Evolutionary conservation across 306 rosid genomes (phyloP).

Genomic region (Vicia sativa): DNA sequence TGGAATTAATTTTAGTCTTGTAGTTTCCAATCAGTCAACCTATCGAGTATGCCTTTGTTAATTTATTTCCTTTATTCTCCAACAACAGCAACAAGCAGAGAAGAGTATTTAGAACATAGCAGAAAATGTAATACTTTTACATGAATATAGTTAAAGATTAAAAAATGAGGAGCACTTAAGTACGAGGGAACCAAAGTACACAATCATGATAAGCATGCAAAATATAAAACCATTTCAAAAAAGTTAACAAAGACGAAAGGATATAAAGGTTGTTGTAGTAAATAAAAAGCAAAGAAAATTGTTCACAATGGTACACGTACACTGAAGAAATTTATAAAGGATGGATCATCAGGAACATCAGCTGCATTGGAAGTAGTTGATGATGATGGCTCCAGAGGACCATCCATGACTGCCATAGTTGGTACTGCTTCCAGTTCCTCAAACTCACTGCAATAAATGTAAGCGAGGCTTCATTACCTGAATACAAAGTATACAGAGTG

Average conservation of each 20-base stretch:
- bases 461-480: conserved; percentile 25
- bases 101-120: conserved; percentile 11
- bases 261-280: neutral
- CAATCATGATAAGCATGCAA: conserved; percentile 13
- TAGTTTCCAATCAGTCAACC: conserved; percentile 23
- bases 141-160: neutral
- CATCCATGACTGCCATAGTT: conserved; percentile 68
- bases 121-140: conserved; percentile 9
- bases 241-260: conserved; percentile 10
- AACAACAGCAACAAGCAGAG: conserved; percentile 2
- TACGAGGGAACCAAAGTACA: conserved; percentile 23
- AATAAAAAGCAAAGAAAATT: conserved; percentile 18
- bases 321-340: conserved; percentile 65
- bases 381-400: conserved; percentile 59
- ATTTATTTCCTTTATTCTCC: conserved; percentile 2
- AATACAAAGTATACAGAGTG: conserved; percentile 23
- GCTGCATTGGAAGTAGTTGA: conserved; percentile 50
- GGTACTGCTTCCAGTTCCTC: conserved; percentile 68
- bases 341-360: conserved; percentile 56
- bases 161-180: neutral
- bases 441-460: conserved; percentile 53
- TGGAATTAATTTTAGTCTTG: conserved; percentile 5
- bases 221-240: conserved; percentile 15
- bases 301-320: conserved; percentile 46
- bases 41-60: conserved; percentile 14